Evolutionary conservation across 148 eudicot genomes (phyloP).

Genomic region (Persicaria maculosa): DNA sequence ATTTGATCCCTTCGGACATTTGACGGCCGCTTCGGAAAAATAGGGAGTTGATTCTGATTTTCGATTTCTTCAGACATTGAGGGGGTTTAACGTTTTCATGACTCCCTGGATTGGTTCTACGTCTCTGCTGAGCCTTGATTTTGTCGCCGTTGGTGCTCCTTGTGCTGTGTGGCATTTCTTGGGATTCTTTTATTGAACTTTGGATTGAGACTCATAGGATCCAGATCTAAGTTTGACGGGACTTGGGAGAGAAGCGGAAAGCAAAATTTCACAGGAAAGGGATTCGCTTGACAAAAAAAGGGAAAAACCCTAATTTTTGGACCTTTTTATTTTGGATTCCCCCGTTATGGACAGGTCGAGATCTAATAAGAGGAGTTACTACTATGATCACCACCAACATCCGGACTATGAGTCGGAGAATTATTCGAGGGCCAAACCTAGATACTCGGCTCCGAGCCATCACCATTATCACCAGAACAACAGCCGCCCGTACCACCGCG

Average conservation of each 20-base stretch:
- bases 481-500: constrained; percentile 32
- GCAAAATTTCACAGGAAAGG: neutral
- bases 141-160: no score
- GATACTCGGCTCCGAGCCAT: constrained; percentile 34
- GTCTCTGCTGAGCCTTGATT: no score
- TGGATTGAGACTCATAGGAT: neutral
- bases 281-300: neutral
- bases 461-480: constrained; percentile 27
- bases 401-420: constrained; percentile 65
- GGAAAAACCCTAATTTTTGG: neutral
- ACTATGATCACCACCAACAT: constrained; percentile 52
- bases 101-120: no score
- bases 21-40: no score
- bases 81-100: no score
- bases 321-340: neutral
- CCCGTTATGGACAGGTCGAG: constrained; percentile 72
- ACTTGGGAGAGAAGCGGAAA: neutral
- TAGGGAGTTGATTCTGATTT: neutral
- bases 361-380: constrained; percentile 76
- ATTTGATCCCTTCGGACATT: no score
- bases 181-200: neutral
- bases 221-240: neutral
- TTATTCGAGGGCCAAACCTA: constrained; percentile 44
- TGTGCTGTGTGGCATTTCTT: no score
- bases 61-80: no score